Evolutionary conservation across 306 rosid genomes (phyloP).

Genomic region (Prunus padus): DNA sequence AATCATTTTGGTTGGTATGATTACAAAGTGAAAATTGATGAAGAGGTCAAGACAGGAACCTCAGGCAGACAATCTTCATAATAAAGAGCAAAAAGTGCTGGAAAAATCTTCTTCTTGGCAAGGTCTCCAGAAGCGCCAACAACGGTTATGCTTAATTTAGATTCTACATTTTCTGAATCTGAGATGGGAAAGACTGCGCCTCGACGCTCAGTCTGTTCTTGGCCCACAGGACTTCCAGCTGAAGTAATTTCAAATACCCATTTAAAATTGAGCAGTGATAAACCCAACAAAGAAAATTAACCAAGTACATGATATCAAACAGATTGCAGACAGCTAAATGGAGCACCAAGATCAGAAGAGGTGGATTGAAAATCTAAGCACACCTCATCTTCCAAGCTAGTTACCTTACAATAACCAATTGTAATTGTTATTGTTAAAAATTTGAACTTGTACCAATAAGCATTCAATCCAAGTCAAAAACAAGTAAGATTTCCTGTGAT

Average conservation of each 20-base stretch:
- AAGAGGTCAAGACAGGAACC: slow-evolving; percentile 38
- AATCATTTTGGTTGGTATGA: neutral
- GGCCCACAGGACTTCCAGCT: slow-evolving; percentile 52
- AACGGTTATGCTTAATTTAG: slow-evolving; percentile 78
- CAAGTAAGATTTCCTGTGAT: neutral
- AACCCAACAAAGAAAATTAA: slow-evolving; percentile 10
- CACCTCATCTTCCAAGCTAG: neutral
- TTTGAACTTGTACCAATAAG: neutral
- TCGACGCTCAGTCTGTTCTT: slow-evolving; percentile 37
- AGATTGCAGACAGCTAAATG: slow-evolving; percentile 14
- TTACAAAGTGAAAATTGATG: slow-evolving; percentile 8
- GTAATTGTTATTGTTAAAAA: neutral
- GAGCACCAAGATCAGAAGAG: slow-evolving; percentile 10
- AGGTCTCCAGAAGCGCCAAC: slow-evolving; percentile 99
- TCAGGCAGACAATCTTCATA: slow-evolving; percentile 87
- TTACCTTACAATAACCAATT: slow-evolving; percentile 4
- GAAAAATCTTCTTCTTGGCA: slow-evolving; percentile 94
- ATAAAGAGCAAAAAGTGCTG: slow-evolving; percentile 93
- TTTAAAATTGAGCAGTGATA: slow-evolving; percentile 23
- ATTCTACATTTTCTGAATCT: slow-evolving; percentile 39
- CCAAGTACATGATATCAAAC: neutral
- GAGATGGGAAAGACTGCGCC: slow-evolving; percentile 39
- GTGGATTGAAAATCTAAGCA: slow-evolving; percentile 3
- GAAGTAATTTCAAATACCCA: slow-evolving; percentile 36
- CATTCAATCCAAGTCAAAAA: neutral